Evolutionary conservation across 2,329 filamentous ascomycete genomes (phyloP), one percentile per base, ranked within the genome.

Genomic region (Whalleya microplaca): DNA sequence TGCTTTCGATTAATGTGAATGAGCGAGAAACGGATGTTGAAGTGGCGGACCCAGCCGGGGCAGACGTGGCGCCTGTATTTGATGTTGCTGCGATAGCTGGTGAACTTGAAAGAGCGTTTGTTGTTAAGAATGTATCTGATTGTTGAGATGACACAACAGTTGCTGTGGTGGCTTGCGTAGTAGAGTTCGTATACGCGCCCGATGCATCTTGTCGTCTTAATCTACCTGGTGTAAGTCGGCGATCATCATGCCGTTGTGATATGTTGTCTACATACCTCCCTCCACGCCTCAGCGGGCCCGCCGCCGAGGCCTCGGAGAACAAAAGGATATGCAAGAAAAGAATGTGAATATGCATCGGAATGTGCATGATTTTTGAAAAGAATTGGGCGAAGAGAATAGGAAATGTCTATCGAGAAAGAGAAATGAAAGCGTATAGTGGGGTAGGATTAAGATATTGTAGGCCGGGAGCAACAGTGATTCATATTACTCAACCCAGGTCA

Each of bases 271-370:
- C 66, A 23, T 69, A 70, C 69, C 64, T 64, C 16, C 61, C 61
- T 46, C 61, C 59, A 40, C 62, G 60, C 63, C 65, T 68, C 64
- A 69, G 58, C 66, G 69, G 67, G 55, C 69, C 69, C 44, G 70
- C 70, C 68, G 68, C 69, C 51, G 64, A 69, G 56, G 63, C 65
- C 54, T 60, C 68, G 49, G 67, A 65, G 52, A 71, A 64, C 50
- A 68, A 63, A 45, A 71, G 63, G 43, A 72, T 55, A 45, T 67
- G 60, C 56, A 70, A 60, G 51, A 69, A 65, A 53, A 69, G 41
- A 62, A 67, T 48, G 63, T 64, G 51, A 60, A 65, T 64, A 47
- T 64, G 59, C 70, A 72, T 72, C 58, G 55, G 43, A 53, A 61
- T 56, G 42, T 51, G 40, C 45, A 51, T 59, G 51, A 48, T 46